A percentile compares a stretch with the other conserved stretches of the same genome.
Conservation (phyloP, 2,329 filamentous ascomycete genomes). For the Dothiorella sarmentorum region DNA sequence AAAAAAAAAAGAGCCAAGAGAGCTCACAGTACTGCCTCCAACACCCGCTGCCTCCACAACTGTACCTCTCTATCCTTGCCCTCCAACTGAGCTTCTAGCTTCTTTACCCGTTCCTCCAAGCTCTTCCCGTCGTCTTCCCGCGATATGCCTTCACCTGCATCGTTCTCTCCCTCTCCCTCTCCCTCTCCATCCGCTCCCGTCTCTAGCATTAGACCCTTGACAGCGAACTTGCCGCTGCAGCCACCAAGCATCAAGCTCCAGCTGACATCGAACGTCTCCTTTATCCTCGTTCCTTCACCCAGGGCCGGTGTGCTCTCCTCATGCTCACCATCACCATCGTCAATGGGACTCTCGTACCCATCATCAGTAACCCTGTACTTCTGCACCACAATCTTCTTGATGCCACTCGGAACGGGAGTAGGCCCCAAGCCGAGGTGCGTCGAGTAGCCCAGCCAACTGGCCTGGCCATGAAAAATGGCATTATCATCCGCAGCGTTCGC, state of each 20-base stretch:
- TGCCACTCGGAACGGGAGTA: conserved; percentile 27
- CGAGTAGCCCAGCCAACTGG: conserved; percentile 41
- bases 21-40: conserved; percentile 38
- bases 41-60: conserved; percentile 35
- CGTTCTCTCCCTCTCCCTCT: neutral
- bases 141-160: neutral
- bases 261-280: conserved; percentile 43
- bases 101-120: conserved; percentile 19
- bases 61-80: conserved; percentile 33
- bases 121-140: neutral
- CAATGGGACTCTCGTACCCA: conserved; percentile 39
- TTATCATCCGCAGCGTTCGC: conserved; percentile 20
- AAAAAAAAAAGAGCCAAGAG: neutral
- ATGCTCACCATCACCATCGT: conserved; percentile 33
- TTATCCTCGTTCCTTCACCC: conserved; percentile 24
- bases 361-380: conserved; percentile 41
- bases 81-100: conserved; percentile 30
- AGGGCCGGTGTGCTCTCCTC: conserved; percentile 16
- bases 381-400: conserved; percentile 40
- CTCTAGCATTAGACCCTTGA: conserved; percentile 36
- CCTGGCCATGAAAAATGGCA: conserved; percentile 36
- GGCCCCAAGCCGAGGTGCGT: conserved; percentile 37
- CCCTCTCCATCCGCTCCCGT: conserved; percentile 18
- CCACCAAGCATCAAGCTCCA: conserved; percentile 43
- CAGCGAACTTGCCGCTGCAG: conserved; percentile 41